Base-by-base conservation (phyloP, 2,329 filamentous ascomycete species). In the Fusarium circinatum region DNA sequence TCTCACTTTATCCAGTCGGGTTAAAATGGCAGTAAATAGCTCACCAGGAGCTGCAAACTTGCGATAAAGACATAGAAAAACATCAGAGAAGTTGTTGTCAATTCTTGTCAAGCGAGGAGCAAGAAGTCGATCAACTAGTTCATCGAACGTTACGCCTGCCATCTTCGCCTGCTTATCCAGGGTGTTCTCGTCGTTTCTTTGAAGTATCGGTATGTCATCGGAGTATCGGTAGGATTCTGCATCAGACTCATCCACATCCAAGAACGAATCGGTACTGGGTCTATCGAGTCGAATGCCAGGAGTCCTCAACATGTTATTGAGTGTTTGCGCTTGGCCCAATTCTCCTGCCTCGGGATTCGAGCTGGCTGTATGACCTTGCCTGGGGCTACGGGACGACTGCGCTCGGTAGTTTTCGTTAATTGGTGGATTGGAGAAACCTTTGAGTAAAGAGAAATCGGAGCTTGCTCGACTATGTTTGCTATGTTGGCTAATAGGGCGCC, bases 41-140 rank as follows among this genome's bases (percentile, higher is more conserved):
- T 92, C 89, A 15, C 89, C 88, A 0, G 96, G 96, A 5, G 95
- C 90, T 8, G 94, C 93, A 80, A 99, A 98, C 81, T 96, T 97
- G 71, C 96, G 92, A 83, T 98, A 98, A 20, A 98, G 86, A 73
- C 96, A 98, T 36, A 98, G 86, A 78, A 98, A 98, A 24, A 97
- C 91, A 49, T 95, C 91, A 4, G 90, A 89, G 79, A 98, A 99
- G 81, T 98, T 98, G 65, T 89, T 88, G 79, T 98, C 96, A n/a
- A 92, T 89, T 79, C 94, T 95, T 34, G 94, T 95, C 84, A 96
- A 92, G 41, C 94, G 93, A 70, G 94, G 89, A 2, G 92, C 89
- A 30, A 98, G 87, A 45, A 99, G 87, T n/a, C 95, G 92, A 82
- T 98, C 94, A 26, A 98, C 94, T 9, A 96, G 85, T 62, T 95